Evolutionary conservation across 306 rosid species (phyloP).

Genomic region (Canavalia ensiformis): DNA sequence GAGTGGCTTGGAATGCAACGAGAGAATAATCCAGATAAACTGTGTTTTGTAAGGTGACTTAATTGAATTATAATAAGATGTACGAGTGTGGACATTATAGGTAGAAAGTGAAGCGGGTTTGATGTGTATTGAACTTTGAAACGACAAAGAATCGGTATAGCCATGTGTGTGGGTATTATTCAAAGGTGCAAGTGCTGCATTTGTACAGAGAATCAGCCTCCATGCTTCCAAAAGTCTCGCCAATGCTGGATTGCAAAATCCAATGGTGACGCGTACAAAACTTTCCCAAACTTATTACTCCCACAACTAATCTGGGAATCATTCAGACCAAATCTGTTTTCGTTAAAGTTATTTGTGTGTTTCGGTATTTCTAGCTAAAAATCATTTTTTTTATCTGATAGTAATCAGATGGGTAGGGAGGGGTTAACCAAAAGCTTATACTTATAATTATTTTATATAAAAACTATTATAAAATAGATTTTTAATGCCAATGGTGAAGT

Average conservation of each 20-base stretch:
- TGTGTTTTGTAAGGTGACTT: background rate
- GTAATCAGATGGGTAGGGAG: too few species aligned
- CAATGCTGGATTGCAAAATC: background rate
- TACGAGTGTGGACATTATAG: too few species aligned
- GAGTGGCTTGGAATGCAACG: background rate
- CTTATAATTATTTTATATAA: too few species aligned
- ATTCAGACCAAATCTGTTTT: background rate
- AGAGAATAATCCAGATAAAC: background rate
- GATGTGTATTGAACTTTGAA: background rate
- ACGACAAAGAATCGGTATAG: slow-evolving; percentile 27
- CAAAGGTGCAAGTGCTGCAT: slow-evolving; percentile 5
- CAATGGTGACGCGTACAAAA: slow-evolving; percentile 31
- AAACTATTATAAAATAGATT: too few species aligned
- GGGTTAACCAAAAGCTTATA: too few species aligned
- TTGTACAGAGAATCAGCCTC: slow-evolving; percentile 28
- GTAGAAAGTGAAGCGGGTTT: background rate
- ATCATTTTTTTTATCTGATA: too few species aligned
- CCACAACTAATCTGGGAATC: background rate
- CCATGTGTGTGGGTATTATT: slow-evolving; percentile 28
- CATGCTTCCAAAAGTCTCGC: slow-evolving; percentile 23
- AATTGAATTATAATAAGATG: too few species aligned
- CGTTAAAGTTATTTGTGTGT: too few species aligned
- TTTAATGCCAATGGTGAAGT: too few species aligned
- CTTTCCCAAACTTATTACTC: background rate
- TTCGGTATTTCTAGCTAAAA: too few species aligned